Evolutionary conservation across 352 stramenopile species (phyloP).

Genomic region (Pythium apleroticum): DNA sequence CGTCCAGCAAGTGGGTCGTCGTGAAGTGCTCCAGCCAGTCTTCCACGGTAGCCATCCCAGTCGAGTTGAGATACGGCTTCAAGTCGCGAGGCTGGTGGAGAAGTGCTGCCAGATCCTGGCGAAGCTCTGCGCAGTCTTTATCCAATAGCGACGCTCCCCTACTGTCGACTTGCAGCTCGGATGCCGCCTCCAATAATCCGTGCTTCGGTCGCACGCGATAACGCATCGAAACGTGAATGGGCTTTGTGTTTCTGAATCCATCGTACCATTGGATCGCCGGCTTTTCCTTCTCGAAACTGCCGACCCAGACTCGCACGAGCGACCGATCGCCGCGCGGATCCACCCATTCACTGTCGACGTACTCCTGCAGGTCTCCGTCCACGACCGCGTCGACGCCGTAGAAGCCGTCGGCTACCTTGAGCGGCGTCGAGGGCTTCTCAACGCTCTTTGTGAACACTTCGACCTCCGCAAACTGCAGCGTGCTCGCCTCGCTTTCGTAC

Average conservation of each 20-base stretch:
- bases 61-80: slow-evolving; percentile 43
- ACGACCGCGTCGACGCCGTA: slow-evolving; percentile 46
- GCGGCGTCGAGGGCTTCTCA: not conserved
- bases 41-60: slow-evolving; percentile 7
- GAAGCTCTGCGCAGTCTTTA: slow-evolving; percentile 45
- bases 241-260: not conserved
- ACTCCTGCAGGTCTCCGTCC: slow-evolving; percentile 43
- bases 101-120: slow-evolving; percentile 29
- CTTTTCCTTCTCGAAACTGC: slow-evolving; percentile 53
- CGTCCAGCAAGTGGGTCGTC: slow-evolving; percentile 10
- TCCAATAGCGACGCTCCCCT: slow-evolving; percentile 45
- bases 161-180: slow-evolving; percentile 20
- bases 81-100: slow-evolving; percentile 32
- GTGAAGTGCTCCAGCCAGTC: slow-evolving; percentile 29
- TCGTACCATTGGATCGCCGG: slow-evolving; percentile 57
- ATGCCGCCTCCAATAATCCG: not conserved
- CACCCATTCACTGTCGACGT: slow-evolving; percentile 67
- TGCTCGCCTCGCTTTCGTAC: slow-evolving; percentile 35
- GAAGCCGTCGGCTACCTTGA: slow-evolving; percentile 48
- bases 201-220: not conserved
- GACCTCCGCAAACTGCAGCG: slow-evolving; percentile 68
- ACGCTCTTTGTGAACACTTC: slow-evolving; percentile 39
- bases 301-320: slow-evolving; percentile 64
- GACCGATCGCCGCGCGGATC: slow-evolving; percentile 33
- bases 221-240: slow-evolving; percentile 12